Base-by-base conservation (phyloP, 768 basidiomycete genomes). In the Suillus placidus region DNA sequence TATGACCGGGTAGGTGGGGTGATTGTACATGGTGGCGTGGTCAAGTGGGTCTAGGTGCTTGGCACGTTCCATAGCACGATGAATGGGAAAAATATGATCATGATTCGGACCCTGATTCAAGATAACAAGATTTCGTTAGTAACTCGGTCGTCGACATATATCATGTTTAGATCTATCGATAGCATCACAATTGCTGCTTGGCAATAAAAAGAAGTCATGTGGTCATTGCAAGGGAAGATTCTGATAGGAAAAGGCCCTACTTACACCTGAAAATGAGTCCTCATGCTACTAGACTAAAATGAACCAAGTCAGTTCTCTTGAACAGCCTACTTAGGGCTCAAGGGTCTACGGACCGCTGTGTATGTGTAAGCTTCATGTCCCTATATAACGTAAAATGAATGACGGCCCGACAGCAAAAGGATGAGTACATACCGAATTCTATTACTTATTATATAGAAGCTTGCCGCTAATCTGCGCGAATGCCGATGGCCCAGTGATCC, bases 181-280 rank as follows among this genome's bases (percentile, higher is more conserved):
- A 26, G 16, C 23, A 38, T 58, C 23, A 26, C 56, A 12, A 12
- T 12, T 30, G 26, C 6, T 38, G 26, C 57, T 42, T 34, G 32
- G 9, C 6, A 42, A 42, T 30, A 12, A 60, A 38, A 42, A 40
- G 26, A 18, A 58, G 26, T 60, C 57, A 40, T 60, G 38, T 18
- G 57, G 37, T 40, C 26, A 60, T 18, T 30, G 34, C 26, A 60
- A 40, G 57, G 57, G 37, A 60, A 60, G 18, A 12, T 60, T 30
- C 38, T 40, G 26, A 60, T 30, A 60, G 26, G 57, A 60, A 58
- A 58, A 40, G 26, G 57, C 9, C 10, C 26, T 7, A 40, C 57
- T 58, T 58, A 40, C 9, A 4, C 23, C 18, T 58, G 9, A 40
- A 38, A 40, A 30, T 30, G 38, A 18, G 26, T 20, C 57, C 38